These are phyloP conservation scores for Globisporangium viniferum DNA, from an alignment of 352 stramenopile genomes.

Conservation along the genomic window DNA sequence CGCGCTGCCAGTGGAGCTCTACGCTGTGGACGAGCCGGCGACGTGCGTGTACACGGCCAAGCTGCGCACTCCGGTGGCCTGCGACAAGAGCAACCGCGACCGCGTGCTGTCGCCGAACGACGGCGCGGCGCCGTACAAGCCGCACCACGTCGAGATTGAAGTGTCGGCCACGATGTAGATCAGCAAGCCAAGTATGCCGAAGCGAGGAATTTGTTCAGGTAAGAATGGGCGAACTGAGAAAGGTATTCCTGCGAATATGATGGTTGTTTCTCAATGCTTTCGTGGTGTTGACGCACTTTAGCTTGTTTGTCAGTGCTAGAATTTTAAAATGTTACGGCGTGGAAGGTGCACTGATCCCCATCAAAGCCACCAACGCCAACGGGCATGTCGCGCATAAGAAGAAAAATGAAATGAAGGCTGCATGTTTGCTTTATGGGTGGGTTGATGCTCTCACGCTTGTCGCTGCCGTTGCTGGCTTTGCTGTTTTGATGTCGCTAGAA, in stretches of 20 bases:
- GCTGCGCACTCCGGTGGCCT: conserved; percentile 75
- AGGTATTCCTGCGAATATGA: background rate
- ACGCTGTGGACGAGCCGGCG: conserved; percentile 73
- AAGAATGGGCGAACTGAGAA: background rate
- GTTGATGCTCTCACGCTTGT: background rate
- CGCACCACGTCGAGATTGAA: conserved; percentile 67
- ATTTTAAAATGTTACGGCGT: background rate
- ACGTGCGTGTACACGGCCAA: conserved; percentile 86
- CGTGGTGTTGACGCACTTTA: background rate
- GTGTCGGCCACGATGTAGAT: conserved; percentile 43
- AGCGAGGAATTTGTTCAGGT: background rate
- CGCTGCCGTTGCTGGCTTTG: background rate
- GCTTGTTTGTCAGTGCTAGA: background rate
- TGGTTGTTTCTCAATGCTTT: background rate
- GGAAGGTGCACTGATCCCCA: background rate
- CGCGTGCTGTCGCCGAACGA: conserved; percentile 32
- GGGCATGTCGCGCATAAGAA: background rate
- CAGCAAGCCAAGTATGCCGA: background rate
- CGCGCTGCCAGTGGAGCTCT: conserved; percentile 55
- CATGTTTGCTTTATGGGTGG: background rate
- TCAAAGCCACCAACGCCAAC: background rate
- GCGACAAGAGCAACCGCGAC: conserved; percentile 35
- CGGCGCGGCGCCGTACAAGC: conserved; percentile 20
- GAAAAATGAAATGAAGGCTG: background rate
- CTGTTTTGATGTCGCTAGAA: conserved; percentile 5